phyloP scores from a whole-genome alignment of 108 stramenopile species.

The Stephanodiscus triporus region DNA sequence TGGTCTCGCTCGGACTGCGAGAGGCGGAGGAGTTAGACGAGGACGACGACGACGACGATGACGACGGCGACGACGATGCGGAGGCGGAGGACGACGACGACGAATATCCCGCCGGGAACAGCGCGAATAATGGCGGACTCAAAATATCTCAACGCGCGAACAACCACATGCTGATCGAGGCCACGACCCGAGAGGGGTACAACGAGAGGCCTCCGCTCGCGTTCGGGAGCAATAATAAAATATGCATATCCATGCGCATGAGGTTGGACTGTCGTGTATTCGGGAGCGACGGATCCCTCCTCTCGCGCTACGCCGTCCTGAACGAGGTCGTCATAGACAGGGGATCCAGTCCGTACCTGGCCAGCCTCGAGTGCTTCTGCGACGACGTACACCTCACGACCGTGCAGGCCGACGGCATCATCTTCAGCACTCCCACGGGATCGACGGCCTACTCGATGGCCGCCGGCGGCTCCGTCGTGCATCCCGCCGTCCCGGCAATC shows the following conservation, averaged over 20 bases:
- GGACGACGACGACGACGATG: background rate
- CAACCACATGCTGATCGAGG: conserved; percentile 38
- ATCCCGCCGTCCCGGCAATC: conserved; percentile 95
- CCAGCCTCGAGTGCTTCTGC: conserved; percentile 90
- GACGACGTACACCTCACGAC: conserved; percentile 93
- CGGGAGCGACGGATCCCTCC: conserved; percentile 64
- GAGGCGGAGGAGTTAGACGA: background rate
- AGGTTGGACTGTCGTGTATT: conserved; percentile 87
- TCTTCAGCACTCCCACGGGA: conserved; percentile 95
- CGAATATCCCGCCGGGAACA: no score
- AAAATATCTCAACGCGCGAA: conserved; percentile 31
- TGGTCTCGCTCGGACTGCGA: conserved; percentile 66
- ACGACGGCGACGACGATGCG: conserved; percentile 2
- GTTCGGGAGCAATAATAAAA: conserved; percentile 69
- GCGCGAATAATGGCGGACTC: background rate
- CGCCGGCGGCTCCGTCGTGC: conserved; percentile 97
- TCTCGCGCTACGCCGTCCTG: conserved; percentile 81
- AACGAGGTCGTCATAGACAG: conserved; percentile 97
- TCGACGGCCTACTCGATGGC: conserved; percentile 96
- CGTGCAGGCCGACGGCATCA: conserved; percentile 96
- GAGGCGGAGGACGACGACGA: conserved; percentile 12
- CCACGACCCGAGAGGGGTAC: conserved; percentile 37
- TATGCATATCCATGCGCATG: conserved; percentile 92
- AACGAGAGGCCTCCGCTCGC: conserved; percentile 41
- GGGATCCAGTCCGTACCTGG: conserved; percentile 90